Base-by-base conservation (phyloP, 345 rosid species). In the Citrus maxima region DNA sequence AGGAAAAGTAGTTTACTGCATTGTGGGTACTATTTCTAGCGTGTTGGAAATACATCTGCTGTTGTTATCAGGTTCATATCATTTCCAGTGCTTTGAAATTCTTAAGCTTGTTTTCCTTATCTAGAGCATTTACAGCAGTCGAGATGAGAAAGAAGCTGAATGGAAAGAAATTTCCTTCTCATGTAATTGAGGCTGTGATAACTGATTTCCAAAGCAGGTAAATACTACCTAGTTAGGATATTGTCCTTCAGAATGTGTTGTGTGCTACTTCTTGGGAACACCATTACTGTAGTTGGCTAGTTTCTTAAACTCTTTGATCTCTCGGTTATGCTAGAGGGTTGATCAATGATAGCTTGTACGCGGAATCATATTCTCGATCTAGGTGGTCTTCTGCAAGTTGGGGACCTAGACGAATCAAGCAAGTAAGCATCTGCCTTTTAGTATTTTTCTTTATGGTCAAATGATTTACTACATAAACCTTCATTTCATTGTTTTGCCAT, bases 381-480 rank as follows among this genome's bases (percentile, higher is more conserved):
- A 87, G 93, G 85, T 93, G 95, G 95, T 91, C 96, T 82, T 88
- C 95, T 22, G 88, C 88, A 58, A 88, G 88, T 77, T 95, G 99
- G 98, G 98, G 98, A 71, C 98, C 97, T 62, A 85, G 87, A 84
- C 89, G 95, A 72, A 92, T 93, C 80, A 95, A 93, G 83, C 96
- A 90, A 84, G 98, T 93, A 92, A 76, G 91, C 56, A 46, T 10
- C 58, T 74, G 6, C 62, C 55, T 51, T 68, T 56, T 10, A 34
- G 14, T 27, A 16, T 34, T 21, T 35, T 60, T 70, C 78, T 55
- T 19, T 28, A 6, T 9, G 1, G 24, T 49, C 46, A 65, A 30
- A 7, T 34, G 16, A 24, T n/a, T 34, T 24, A 32, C 18, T 65
- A 51, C 34, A 24, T 54, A 10, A 76, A 34, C 21, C 18, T 74